phyloP scores from a whole-genome alignment of 108 stramenopile species.

The Hondaea fermentalgiana region DNA sequence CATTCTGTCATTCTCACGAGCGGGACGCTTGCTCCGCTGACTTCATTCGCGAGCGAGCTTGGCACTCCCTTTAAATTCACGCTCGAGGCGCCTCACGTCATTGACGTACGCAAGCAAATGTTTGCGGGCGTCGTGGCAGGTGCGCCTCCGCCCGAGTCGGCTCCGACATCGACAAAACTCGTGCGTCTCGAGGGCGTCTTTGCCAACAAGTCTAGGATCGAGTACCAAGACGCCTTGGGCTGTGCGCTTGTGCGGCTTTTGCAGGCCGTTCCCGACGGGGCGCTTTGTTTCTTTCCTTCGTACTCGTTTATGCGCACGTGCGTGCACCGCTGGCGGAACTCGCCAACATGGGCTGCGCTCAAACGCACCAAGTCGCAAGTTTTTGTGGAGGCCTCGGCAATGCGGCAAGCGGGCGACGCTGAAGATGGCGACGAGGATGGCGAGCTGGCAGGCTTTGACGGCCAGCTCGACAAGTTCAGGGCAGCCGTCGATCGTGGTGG shows the following conservation, averaged over 20 bases:
- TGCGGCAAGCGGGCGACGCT: not conserved
- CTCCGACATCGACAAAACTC: not conserved
- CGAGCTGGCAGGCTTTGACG: not conserved
- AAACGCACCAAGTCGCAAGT: constrained; percentile 52
- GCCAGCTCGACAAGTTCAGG: not conserved
- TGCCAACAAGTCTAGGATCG: constrained; percentile 63
- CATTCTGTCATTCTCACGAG: constrained; percentile 80
- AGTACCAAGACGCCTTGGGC: constrained; percentile 83
- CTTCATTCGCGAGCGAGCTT: constrained; percentile 77
- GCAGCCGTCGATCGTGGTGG: constrained; percentile 33
- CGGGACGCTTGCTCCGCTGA: constrained; percentile 89
- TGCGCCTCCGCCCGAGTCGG: not conserved
- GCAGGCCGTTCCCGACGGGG: constrained; percentile 72
- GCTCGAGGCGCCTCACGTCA: constrained; percentile 87
- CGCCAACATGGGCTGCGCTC: constrained; percentile 60
- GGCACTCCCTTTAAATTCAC: constrained; percentile 71
- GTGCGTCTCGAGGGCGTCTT: constrained; percentile 75
- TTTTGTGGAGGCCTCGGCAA: not conserved
- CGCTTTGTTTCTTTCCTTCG: constrained; percentile 90
- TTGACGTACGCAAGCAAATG: constrained; percentile 55
- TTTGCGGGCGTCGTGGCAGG: not conserved
- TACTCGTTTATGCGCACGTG: constrained; percentile 56
- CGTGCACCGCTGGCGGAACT: not conserved
- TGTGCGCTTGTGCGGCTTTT: constrained; percentile 65
- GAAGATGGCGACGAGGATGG: not conserved